These are phyloP conservation scores for Thelonectria olida DNA, from an alignment of 2,329 filamentous ascomycete genomes.

Conservation along the genomic window DNA sequence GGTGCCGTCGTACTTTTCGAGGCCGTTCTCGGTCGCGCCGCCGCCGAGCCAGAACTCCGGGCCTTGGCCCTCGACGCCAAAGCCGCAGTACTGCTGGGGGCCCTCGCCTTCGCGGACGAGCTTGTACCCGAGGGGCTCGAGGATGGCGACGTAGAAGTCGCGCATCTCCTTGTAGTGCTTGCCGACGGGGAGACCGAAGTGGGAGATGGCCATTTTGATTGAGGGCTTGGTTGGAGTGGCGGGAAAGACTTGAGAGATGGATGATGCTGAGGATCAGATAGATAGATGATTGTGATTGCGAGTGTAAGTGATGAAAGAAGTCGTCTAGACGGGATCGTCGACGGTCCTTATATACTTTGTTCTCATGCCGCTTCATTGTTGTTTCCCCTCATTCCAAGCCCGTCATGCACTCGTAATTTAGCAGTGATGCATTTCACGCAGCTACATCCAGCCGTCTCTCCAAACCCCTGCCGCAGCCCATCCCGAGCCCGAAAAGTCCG, in stretches of 20 bases:
- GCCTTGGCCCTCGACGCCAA: constrained; percentile 25
- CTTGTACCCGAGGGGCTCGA: constrained; percentile 37
- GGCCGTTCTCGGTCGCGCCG: constrained; percentile 9
- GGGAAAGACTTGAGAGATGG: not conserved
- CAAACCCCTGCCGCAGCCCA: not conserved
- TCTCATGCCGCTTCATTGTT: no score
- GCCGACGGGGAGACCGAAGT: constrained; percentile 36
- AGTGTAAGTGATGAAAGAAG: not conserved
- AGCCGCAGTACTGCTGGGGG: constrained; percentile 32
- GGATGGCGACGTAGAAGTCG: constrained; percentile 40
- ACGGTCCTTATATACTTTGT: not conserved
- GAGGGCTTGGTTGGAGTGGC: not conserved
- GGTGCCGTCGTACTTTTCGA: constrained; percentile 37
- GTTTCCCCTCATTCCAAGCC: not conserved
- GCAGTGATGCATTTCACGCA: no score
- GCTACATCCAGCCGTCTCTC: no score
- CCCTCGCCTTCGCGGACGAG: constrained; percentile 27
- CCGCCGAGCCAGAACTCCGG: constrained; percentile 40
- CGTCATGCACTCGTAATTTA: not conserved
- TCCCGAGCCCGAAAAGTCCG: not conserved
- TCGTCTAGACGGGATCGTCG: not conserved
- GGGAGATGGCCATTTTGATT: constrained; percentile 31
- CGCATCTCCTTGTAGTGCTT: constrained; percentile 39
- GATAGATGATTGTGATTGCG: no score
- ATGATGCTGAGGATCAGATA: not conserved